Evolutionary conservation across 495 filamentous ascomycete genomes (phyloP), one percentile per base, ranked within the genome.

Genomic region (Penicillium coffeae): DNA sequence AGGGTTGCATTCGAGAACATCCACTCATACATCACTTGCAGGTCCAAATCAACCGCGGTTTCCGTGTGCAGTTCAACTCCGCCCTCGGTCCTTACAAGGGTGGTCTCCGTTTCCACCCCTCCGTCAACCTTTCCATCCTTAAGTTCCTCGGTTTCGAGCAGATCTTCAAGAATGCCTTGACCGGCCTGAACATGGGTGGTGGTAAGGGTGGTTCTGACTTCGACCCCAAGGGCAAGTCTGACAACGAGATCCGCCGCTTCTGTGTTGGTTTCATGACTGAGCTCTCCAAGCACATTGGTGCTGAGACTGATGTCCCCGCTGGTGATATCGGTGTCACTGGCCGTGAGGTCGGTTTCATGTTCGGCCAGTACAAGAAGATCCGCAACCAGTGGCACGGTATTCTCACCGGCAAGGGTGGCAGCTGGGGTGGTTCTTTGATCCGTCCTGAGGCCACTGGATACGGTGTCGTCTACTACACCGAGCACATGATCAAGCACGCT

Each of bases 101-200:
- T 54, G 93, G 93, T 63, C 84, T 97, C 55, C 79, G 93, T 47
- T 92, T 98, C 77, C 93, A 98, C 68, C 93, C 92, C 45, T 82
- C 87, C 13, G 93, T 98, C 73, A 98, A 98, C 77, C 79, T 98
- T 50, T 94, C 88, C 56, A 91, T 98, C 64, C 80, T 98, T 54
- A 98, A 98, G 77, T 97, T 97, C 79, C 79, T 98, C 59, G 93
- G 92, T 46, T 96, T 97, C 68, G 93, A 98, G 85, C 93, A 98
- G 80, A 93, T 89, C 74, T 96, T 98, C 81, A 98, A 98, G 85
- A 98, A 98, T 90, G 93, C 93, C 54, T 76, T 98, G 59, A 97
- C 93, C 51, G 93, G 93, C 55, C 73, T 97, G 65, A 93, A 82
- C 79, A 97, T 98, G 83, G 93, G 93, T 53, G 93, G 93, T 76